Evolutionary conservation across 2,329 filamentous ascomycete species (phyloP), one percentile per base, ranked within the genome.

Genomic region (Sporothrix inflata): DNA sequence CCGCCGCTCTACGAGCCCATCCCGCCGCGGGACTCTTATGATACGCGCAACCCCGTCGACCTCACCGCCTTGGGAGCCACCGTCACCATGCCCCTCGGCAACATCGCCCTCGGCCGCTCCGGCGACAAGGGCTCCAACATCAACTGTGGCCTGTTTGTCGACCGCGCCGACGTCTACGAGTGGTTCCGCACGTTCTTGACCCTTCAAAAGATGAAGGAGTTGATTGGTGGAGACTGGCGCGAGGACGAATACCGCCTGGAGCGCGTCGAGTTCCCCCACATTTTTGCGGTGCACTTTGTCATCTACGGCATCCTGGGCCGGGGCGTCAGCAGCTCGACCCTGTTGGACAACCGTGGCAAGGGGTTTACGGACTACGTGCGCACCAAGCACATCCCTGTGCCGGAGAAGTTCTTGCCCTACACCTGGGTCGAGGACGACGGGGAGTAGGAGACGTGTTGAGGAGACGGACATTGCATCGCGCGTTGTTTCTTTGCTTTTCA

Each of bases 291-390:
- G 24, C 83, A 88, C 74, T 86, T 85, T 83, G 83, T 0, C 82
- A 78, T 85, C 14, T 83, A 83, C 73, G 84, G 83, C 1, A 81
- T 83, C 27, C 73, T 85, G 11, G 82, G 83, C 3, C 76, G 80
- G 0, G 82, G 82, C 0, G 84, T 87, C 1, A 86, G 85, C 75
- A 85, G 84, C 71, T 84, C 81, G 16, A 81, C 79, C 38, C 76
- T 82, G 38, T 72, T 87, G n/a, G 85, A 87, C 77, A 79, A 81
- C 4, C 82, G 87, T 75, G 86, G 82, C 1, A 87, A 87, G 76
- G 84, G 85, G 0, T 83, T 87, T 76, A 84, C 81, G 9, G 85
- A 87, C 78, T 74, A 70, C 42, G 38, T 72, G 21, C 70, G 73
- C 77, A 84, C 86, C 24, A 70, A 66, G 71, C 51, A 81, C n/a